phyloP scores from a whole-genome alignment of 2,329 filamentous ascomycete genomes.

The Talaromyces sp. region DNA sequence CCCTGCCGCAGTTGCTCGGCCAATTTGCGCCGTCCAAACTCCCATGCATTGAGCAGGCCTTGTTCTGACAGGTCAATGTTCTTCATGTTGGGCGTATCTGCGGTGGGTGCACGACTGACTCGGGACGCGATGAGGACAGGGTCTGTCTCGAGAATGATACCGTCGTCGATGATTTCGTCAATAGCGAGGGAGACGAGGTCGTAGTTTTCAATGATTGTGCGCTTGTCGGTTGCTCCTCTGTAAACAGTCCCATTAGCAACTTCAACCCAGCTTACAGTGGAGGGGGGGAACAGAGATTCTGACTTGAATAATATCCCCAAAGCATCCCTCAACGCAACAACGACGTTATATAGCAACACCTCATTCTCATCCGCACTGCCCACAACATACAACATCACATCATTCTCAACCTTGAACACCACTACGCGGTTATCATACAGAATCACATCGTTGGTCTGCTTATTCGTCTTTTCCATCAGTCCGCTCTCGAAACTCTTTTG shows the following conservation, averaged over 20 bases:
- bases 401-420: conserved; percentile 95
- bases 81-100: conserved; percentile 83
- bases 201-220: conserved; percentile 98
- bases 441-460: conserved; percentile 93
- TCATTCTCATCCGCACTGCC: conserved; percentile 93
- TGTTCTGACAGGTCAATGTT: conserved; percentile 95
- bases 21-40: conserved; percentile 87
- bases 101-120: conserved; percentile 84
- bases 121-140: conserved; percentile 88
- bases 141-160: conserved; percentile 95
- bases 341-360: conserved; percentile 90
- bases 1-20: conserved; percentile 87
- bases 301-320: conserved; percentile 91
- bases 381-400: conserved; percentile 94
- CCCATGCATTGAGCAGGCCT: conserved; percentile 87
- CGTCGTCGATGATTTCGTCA: conserved; percentile 92
- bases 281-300: conserved; percentile 53
- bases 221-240: conserved; percentile 94
- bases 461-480: conserved; percentile 89
- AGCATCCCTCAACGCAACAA: conserved; percentile 84
- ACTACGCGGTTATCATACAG: conserved; percentile 96
- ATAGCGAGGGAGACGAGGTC: conserved; percentile 90
- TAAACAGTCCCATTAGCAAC: conserved; percentile 18
- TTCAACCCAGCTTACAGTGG: not conserved
- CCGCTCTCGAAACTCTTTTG: conserved; percentile 98